Evolutionary conservation across 2,329 filamentous ascomycete genomes (phyloP).

Genomic region (Plenodomus lindquistii): DNA sequence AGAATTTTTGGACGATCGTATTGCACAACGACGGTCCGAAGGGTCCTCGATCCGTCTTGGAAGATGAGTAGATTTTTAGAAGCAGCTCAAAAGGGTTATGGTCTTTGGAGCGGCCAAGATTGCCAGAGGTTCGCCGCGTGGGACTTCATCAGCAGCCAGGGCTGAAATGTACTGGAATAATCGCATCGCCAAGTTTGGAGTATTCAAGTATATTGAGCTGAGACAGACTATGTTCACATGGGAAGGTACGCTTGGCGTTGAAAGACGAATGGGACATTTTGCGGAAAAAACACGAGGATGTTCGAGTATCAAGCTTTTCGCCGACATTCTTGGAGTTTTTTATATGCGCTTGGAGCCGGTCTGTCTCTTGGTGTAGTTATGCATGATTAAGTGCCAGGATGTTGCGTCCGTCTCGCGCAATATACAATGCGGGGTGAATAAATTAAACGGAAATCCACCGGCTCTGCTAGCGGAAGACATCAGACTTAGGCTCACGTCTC

Average conservation of each 20-base stretch:
- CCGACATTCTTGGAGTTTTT: conserved; percentile 4
- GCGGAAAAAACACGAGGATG: background rate
- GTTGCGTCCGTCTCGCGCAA: conserved; percentile 15
- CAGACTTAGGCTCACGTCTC: too few relatives aligned
- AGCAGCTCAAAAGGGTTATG: conserved; percentile 7
- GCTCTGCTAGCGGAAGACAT: background rate
- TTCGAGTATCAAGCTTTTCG: conserved; percentile 12
- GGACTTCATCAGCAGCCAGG: conserved; percentile 6
- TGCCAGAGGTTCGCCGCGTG: conserved; percentile 5
- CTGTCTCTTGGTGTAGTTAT: conserved; percentile 10
- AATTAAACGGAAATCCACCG: conserved; percentile 5
- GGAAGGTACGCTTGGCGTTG: conserved; percentile 20
- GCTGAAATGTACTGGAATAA: conserved; percentile 1
- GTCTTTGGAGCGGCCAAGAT: conserved; percentile 9
- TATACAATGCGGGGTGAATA: conserved; percentile 17
- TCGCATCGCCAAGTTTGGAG: conserved; percentile 21
- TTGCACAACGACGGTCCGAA: conserved; percentile 19
- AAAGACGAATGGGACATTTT: conserved; percentile 12
- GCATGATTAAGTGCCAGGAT: conserved; percentile 8
- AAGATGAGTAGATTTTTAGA: conserved; percentile 4
- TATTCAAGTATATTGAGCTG: conserved; percentile 22
- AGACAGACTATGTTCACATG: conserved; percentile 6
- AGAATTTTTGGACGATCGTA: conserved; percentile 19
- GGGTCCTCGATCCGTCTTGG: conserved; percentile 19
- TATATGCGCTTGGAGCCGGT: conserved; percentile 19